Percentiles rank a stretch among this genome's conserved stretches.
Evolutionary conservation across 345 rosid species (phyloP).

Genomic region (Heritiera littoralis): DNA sequence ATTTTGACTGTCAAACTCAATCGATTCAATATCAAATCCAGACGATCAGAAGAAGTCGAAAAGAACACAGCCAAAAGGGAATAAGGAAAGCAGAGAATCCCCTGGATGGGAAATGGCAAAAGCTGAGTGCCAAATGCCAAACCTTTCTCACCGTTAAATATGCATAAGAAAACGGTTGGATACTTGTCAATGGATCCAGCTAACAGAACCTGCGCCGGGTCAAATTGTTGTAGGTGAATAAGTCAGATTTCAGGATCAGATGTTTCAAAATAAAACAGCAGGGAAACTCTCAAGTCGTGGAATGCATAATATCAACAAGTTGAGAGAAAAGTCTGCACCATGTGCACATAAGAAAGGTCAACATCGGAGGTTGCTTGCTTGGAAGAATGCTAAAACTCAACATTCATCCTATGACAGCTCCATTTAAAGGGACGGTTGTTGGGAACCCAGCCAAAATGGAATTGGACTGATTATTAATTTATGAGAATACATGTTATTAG

Average conservation of each 20-base stretch:
- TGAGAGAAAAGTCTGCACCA: not conserved
- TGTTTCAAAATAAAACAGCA: not conserved
- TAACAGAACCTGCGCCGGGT: not conserved
- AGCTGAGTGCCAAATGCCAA: not conserved
- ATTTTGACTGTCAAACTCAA: not conserved
- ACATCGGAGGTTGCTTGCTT: not conserved
- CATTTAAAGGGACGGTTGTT: too few relatives aligned
- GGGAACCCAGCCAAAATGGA: too few relatives aligned
- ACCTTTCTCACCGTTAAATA: not conserved
- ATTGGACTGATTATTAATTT: too few relatives aligned
- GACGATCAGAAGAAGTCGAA: not conserved
- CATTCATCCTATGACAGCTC: not conserved
- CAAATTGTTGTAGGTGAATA: not conserved
- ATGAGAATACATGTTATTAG: too few relatives aligned
- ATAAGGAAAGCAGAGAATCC: not conserved
- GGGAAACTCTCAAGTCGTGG: not conserved
- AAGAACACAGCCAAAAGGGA: not conserved
- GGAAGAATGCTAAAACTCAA: not conserved
- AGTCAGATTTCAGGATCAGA: conserved; percentile 4
- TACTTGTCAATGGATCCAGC: not conserved
- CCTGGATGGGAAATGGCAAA: not conserved
- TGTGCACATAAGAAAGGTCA: not conserved
- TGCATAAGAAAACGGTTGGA: not conserved
- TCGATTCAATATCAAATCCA: not conserved
- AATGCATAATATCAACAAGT: not conserved